Evolutionary conservation across 257 asterid genomes (phyloP).

Genomic region (Nicotiana tabacum): DNA sequence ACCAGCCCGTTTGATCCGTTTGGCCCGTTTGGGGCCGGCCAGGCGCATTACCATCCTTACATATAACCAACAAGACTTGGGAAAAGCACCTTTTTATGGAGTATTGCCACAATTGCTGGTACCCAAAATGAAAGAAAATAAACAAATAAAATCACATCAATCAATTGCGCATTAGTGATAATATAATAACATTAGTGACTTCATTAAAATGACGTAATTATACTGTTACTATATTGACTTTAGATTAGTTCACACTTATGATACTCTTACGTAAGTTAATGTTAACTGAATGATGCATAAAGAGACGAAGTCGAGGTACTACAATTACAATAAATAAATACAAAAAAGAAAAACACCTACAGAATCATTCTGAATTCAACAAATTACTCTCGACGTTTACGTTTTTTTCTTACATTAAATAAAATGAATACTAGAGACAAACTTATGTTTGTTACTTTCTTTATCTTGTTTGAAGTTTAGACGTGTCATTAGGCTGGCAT

Average conservation of each 20-base stretch:
- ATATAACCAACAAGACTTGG: too few species aligned
- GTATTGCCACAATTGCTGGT: too few species aligned
- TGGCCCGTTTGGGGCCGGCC: too few species aligned
- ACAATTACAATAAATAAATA: neutral
- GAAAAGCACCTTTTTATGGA: too few species aligned
- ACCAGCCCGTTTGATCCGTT: too few species aligned
- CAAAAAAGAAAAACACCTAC: neutral
- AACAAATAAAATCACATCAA: too few species aligned
- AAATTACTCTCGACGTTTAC: neutral
- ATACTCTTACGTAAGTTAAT: neutral
- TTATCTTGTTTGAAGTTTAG: neutral
- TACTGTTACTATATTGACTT: neutral
- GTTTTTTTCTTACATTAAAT: too few species aligned
- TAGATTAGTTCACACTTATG: neutral
- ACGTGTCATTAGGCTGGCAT: neutral
- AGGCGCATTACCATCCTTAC: too few species aligned
- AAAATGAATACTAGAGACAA: neutral
- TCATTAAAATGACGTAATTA: neutral
- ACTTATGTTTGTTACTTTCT: neutral
- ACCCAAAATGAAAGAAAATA: too few species aligned
- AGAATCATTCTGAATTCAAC: neutral
- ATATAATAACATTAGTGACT: neutral
- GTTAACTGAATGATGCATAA: neutral
- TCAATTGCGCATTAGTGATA: too few species aligned
- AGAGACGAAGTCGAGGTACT: neutral